Conservation (phyloP, 495 filamentous ascomycete genomes). For the Daldinia grandis region DNA sequence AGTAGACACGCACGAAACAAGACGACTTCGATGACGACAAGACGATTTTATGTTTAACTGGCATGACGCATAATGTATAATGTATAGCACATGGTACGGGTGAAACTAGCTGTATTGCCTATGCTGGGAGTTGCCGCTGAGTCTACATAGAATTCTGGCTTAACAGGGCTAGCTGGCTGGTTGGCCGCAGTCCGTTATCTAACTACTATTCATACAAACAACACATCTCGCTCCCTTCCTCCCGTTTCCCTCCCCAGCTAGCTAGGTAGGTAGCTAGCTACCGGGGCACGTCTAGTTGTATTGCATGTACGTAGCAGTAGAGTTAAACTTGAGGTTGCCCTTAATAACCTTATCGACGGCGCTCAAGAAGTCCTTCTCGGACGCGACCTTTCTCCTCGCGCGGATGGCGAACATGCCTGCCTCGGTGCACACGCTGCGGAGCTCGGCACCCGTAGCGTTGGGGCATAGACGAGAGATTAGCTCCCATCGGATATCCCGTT, state of each 20-base stretch:
- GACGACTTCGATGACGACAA: constrained; percentile 5
- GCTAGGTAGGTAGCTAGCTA: too few species aligned
- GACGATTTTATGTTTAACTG: neutral
- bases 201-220: constrained; percentile 42
- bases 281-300: constrained; percentile 78
- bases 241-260: neutral
- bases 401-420: constrained; percentile 99
- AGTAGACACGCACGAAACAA: constrained; percentile 1
- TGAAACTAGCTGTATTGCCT: constrained; percentile 16
- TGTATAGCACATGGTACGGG: neutral
- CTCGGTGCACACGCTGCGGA: constrained; percentile 96
- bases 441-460: constrained; percentile 94
- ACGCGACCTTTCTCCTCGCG: constrained; percentile 95
- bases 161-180: neutral
- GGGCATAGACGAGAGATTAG: constrained; percentile 95
- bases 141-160: constrained; percentile 11
- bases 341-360: constrained; percentile 99
- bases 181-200: constrained; percentile 30
- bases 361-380: constrained; percentile 98
- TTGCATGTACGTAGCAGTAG: constrained; percentile 97
- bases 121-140: constrained; percentile 1
- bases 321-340: constrained; percentile 99
- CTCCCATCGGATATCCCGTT: constrained; percentile 98
- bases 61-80: neutral
- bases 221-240: neutral